Conservation (phyloP, 768 basidiomycete species). For the Goffeauzyma gilvescens region DNA sequence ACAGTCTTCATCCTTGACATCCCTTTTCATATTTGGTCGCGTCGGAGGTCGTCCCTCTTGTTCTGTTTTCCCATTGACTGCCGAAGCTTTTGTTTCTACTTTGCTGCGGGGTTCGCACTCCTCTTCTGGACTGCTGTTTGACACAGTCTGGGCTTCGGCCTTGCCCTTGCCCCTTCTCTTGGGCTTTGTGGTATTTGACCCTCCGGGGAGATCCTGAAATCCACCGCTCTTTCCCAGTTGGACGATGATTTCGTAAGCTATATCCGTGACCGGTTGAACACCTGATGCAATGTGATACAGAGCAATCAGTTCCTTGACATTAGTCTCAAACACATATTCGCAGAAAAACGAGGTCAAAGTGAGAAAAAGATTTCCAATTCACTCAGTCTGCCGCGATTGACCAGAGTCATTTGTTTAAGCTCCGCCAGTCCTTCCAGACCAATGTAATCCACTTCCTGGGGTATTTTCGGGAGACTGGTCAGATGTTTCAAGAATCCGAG, state of each 20-base stretch:
- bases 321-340: not conserved
- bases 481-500: slow-evolving; percentile 54
- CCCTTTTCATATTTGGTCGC: too few relatives aligned
- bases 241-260: slow-evolving; percentile 47
- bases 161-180: too few relatives aligned
- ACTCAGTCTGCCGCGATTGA: slow-evolving; percentile 63
- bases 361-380: slow-evolving; percentile 3
- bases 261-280: slow-evolving; percentile 57
- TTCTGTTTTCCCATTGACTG: too few relatives aligned
- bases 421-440: slow-evolving; percentile 42
- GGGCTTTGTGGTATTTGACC: too few relatives aligned
- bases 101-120: too few relatives aligned
- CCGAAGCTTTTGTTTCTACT: too few relatives aligned
- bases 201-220: slow-evolving; percentile 48
- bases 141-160: too few relatives aligned
- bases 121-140: too few relatives aligned
- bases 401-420: slow-evolving; percentile 51
- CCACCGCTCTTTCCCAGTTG: slow-evolving; percentile 53
- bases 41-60: too few relatives aligned
- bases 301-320: not conserved
- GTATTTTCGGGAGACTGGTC: slow-evolving; percentile 35
- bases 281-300: slow-evolving; percentile 10
- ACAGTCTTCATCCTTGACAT: too few relatives aligned
- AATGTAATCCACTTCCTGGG: slow-evolving; percentile 48
- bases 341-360: not conserved